These are phyloP conservation scores for Chaetomiaceae sp. DNA, from an alignment of 2,329 filamentous ascomycete species.

Conservation along the genomic window DNA sequence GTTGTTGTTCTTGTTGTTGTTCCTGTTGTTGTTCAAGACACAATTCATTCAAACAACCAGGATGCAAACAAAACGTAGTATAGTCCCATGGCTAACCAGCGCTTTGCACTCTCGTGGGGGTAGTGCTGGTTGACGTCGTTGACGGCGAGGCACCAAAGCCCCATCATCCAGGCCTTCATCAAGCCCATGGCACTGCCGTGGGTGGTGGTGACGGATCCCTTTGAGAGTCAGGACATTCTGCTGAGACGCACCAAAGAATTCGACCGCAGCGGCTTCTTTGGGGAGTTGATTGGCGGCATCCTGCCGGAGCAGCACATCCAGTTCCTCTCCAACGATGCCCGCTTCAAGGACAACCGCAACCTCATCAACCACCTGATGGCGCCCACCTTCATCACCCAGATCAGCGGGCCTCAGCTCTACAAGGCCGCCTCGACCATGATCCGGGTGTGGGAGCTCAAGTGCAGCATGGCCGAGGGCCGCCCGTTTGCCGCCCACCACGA, in stretches of 20 bases:
- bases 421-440: slow-evolving; percentile 30
- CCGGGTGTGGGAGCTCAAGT: slow-evolving; percentile 35
- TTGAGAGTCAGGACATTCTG: slow-evolving; percentile 43
- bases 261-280: slow-evolving; percentile 37
- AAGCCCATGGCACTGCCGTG: slow-evolving; percentile 40
- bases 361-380: slow-evolving; percentile 38
- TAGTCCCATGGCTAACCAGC: not conserved
- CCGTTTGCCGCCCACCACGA: slow-evolving; percentile 32
- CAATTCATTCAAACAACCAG: too few relatives aligned
- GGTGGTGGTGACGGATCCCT: slow-evolving; percentile 41
- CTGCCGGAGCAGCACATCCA: slow-evolving; percentile 34
- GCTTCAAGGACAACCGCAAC: slow-evolving; percentile 33
- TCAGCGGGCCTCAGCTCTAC: slow-evolving; percentile 35
- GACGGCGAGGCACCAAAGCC: slow-evolving; percentile 33
- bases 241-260: slow-evolving; percentile 42
- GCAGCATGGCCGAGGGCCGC: slow-evolving; percentile 28
- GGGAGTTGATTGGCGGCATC: slow-evolving; percentile 32
- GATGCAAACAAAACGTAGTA: too few relatives aligned
- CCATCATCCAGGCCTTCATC: slow-evolving; percentile 46
- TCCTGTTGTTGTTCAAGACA: too few relatives aligned
- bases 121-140: slow-evolving; percentile 28
- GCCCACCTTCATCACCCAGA: slow-evolving; percentile 32
- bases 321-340: slow-evolving; percentile 29
- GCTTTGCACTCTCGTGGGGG: not conserved
- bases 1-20: too few relatives aligned